Percentiles rank a stretch among this genome's conserved stretches.
Evolutionary conservation across 164 flowering plant species (phyloP).

Genomic region (Liquidambar formosana): DNA sequence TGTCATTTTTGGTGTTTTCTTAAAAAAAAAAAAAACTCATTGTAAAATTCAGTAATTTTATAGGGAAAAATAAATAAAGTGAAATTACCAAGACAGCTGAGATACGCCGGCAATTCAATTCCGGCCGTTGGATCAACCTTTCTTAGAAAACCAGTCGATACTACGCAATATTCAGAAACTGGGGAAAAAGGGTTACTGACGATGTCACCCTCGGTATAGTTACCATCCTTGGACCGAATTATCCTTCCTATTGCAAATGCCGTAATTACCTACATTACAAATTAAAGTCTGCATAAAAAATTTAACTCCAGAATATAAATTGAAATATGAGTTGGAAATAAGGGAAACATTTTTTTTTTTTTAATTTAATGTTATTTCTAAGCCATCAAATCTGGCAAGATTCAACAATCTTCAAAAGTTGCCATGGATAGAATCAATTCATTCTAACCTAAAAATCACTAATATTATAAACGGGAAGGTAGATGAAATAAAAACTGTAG

Average conservation of each 20-base stretch:
- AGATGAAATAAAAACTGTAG: no score
- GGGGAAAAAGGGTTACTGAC: constrained; percentile 25
- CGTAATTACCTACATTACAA: constrained; percentile 23
- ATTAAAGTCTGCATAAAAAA: no score
- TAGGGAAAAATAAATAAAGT: neutral
- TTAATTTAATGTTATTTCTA: no score
- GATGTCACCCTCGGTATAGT: constrained; percentile 33
- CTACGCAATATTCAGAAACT: constrained; percentile 32
- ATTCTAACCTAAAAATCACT: no score
- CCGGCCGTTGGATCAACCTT: constrained; percentile 33
- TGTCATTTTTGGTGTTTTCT: no score
- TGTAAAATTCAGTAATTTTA: neutral
- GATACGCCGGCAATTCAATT: constrained; percentile 31
- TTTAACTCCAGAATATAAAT: no score
- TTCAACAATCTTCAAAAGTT: no score
- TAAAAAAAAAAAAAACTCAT: neutral
- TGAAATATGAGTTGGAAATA: no score
- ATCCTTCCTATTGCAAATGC: constrained; percentile 34
- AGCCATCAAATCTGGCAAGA: no score
- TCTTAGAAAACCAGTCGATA: constrained; percentile 16
- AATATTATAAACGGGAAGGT: no score
- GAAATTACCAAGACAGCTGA: constrained; percentile 42
- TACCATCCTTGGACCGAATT: constrained; percentile 24
- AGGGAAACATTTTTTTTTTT: no score
- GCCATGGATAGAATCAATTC: no score